A percentile compares a stretch with the other conserved stretches of the same genome.
Evolutionary conservation across 805 yeast genomes (phyloP).

Genomic region (Candida tallmaniae): DNA sequence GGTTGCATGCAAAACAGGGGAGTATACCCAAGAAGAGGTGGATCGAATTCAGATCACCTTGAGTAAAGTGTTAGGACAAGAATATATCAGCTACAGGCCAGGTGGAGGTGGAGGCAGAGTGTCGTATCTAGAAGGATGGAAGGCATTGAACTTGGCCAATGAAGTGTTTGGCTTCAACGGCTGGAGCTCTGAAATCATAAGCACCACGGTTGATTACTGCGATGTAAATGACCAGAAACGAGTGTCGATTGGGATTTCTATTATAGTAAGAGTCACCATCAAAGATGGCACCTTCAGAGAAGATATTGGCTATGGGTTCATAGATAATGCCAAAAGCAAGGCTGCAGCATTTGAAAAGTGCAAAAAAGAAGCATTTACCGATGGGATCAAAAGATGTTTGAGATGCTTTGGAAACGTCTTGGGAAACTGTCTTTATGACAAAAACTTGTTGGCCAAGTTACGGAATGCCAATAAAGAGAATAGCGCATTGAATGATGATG

Average conservation of each 20-base stretch:
- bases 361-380: conserved; percentile 80
- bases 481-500: conserved; percentile 23
- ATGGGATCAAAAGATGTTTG: conserved; percentile 74
- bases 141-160: conserved; percentile 73
- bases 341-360: conserved; percentile 77
- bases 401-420: conserved; percentile 75
- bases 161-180: conserved; percentile 81
- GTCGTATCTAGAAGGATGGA: conserved; percentile 81
- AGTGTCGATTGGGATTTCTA: conserved; percentile 63
- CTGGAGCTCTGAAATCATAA: conserved; percentile 71
- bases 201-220: conserved; percentile 62
- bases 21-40: conserved; percentile 29
- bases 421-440: conserved; percentile 83
- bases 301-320: conserved; percentile 70
- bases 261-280: conserved; percentile 65
- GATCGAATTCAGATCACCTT: conserved; percentile 28
- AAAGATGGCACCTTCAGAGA: conserved; percentile 81
- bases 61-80: conserved; percentile 60
- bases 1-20: too few species aligned
- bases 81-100: conserved; percentile 68
- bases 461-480: conserved; percentile 22
- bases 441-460: conserved; percentile 52
- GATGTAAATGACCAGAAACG: conserved; percentile 55
- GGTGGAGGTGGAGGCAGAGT: conserved; percentile 70
- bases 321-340: conserved; percentile 64